A percentile compares a stretch with the other conserved stretches of the same genome.
These are phyloP conservation scores for Fusarium mundagurra DNA, from an alignment of 2,329 filamentous ascomycete species.

Conservation along the genomic window DNA sequence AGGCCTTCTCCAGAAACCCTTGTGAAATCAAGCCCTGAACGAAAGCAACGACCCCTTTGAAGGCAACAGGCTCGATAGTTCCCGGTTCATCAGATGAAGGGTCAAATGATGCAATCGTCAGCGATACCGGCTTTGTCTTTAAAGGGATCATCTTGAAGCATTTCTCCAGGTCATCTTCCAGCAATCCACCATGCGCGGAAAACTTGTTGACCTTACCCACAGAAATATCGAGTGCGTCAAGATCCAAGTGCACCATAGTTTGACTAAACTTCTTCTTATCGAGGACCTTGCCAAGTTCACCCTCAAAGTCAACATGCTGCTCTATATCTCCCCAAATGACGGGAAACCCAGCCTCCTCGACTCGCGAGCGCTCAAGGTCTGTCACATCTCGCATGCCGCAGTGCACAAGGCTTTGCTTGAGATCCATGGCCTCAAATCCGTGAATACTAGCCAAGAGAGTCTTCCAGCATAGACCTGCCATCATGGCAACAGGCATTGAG, in stretches of 20 bases:
- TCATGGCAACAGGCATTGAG: constrained; percentile 43
- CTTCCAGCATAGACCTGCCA: constrained; percentile 41
- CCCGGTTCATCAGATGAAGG: constrained; percentile 29
- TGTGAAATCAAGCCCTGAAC: constrained; percentile 15
- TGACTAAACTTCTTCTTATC: constrained; percentile 14
- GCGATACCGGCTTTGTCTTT: constrained; percentile 20
- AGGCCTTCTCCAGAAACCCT: not conserved
- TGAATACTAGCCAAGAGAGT: constrained; percentile 32
- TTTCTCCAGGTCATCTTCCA: constrained; percentile 37
- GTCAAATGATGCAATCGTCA: constrained; percentile 36
- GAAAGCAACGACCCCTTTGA: constrained; percentile 22
- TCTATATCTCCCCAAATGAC: constrained; percentile 43
- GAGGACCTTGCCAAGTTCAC: constrained; percentile 9
- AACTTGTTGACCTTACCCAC: constrained; percentile 50
- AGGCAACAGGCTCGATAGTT: constrained; percentile 29
- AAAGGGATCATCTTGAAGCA: constrained; percentile 31
- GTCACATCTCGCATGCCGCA: constrained; percentile 9
- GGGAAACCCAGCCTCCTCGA: constrained; percentile 44
- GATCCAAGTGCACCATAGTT: constrained; percentile 49
- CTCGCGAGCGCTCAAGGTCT: constrained; percentile 3
- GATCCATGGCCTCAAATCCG: constrained; percentile 29
- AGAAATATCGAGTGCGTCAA: constrained; percentile 48
- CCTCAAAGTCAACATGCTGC: constrained; percentile 27
- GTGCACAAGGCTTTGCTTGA: not conserved
- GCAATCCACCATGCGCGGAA: constrained; percentile 47